Conservation (phyloP, 345 rosid genomes). For the Eucalyptus brandiana region DNA sequence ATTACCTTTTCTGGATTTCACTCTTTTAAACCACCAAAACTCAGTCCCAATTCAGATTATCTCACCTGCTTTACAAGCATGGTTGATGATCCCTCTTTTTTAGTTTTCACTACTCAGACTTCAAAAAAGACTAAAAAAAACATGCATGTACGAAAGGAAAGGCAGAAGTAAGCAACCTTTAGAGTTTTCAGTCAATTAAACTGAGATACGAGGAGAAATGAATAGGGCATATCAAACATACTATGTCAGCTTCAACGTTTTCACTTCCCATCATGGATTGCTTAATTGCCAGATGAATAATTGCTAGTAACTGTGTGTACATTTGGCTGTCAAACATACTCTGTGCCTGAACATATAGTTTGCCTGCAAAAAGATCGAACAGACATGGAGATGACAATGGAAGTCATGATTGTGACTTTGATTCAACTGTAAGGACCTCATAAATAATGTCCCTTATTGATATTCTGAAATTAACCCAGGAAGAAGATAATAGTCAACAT, state of each 20-base stretch:
- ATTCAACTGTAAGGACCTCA: neutral
- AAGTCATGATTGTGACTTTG: neutral
- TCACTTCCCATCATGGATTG: slow-evolving; percentile 38
- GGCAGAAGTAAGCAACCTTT: neutral
- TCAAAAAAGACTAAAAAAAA: neutral
- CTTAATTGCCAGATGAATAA: slow-evolving; percentile 49
- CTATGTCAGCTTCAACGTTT: slow-evolving; percentile 63
- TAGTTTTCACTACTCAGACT: neutral
- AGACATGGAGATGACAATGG: neutral
- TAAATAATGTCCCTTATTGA: fast-evolving
- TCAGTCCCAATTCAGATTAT: neutral
- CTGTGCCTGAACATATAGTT: slow-evolving; percentile 65
- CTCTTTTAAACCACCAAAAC: neutral
- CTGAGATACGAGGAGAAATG: neutral
- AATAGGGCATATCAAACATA: slow-evolving; percentile 12
- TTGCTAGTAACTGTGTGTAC: slow-evolving; percentile 69
- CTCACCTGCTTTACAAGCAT: neutral
- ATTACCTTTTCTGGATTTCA: neutral
- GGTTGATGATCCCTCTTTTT: neutral
- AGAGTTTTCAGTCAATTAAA: neutral
- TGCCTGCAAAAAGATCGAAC: slow-evolving; percentile 40
- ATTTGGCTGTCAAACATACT: slow-evolving; percentile 68
- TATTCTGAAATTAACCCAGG: neutral
- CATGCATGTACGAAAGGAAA: neutral
- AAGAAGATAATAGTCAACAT: neutral